A percentile compares a stretch with the other conserved stretches of the same genome.
Evolutionary conservation across 2,329 filamentous ascomycete species (phyloP).

Genomic region (Colletotrichum graminicola): DNA sequence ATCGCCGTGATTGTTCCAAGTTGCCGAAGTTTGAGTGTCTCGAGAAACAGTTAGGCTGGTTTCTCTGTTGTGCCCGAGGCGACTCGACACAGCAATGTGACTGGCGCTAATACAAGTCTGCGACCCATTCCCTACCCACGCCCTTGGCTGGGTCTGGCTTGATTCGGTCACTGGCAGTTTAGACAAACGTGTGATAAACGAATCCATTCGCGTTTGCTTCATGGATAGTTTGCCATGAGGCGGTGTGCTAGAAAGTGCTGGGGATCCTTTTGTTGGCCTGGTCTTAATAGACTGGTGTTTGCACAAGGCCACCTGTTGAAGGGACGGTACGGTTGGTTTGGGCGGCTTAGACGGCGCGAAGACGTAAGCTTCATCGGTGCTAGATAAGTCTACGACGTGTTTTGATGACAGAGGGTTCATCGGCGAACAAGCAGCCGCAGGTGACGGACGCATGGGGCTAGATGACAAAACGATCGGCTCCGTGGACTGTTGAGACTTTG

Average conservation of each 20-base stretch:
- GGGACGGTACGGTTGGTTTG: not conserved
- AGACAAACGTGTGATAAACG: constrained; percentile 22
- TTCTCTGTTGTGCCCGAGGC: not conserved
- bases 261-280: not conserved
- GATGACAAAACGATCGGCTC: constrained; percentile 61
- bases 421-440: constrained; percentile 47
- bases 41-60: not conserved
- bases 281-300: not conserved
- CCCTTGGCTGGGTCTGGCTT: constrained; percentile 1
- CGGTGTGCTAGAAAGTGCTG: not conserved
- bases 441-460: constrained; percentile 55
- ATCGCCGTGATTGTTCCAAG: not conserved
- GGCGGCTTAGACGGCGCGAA: not conserved
- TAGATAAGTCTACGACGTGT: constrained; percentile 26
- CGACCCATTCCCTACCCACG: not conserved
- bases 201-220: constrained; percentile 49
- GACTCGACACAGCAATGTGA: not conserved
- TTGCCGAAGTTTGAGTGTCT: not conserved
- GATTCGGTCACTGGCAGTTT: not conserved
- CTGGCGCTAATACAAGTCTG: not conserved
- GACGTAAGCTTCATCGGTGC: not conserved
- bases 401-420: constrained; percentile 15
- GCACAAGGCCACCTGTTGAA: not conserved
- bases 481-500: constrained; percentile 43
- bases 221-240: constrained; percentile 31